These are phyloP conservation scores for Sphagnum contortum DNA, from an alignment of 225 moss, liverwort and hornwort species.

Conservation along the genomic window DNA sequence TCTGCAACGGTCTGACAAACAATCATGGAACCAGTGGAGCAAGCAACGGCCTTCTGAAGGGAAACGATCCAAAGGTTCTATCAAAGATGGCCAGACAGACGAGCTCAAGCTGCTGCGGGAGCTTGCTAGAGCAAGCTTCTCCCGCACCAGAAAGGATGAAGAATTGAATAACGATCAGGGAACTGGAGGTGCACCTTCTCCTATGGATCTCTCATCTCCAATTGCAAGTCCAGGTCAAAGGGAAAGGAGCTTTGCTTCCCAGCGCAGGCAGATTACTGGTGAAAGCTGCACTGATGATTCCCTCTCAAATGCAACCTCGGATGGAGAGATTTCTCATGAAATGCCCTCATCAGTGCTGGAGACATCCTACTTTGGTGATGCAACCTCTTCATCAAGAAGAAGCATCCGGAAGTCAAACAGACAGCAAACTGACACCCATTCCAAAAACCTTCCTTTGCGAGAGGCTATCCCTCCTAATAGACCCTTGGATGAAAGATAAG, in stretches of 20 bases:
- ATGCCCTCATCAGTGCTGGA: constrained; percentile 34
- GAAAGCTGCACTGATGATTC: constrained; percentile 28
- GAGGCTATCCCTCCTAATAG: constrained; percentile 16
- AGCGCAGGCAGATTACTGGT: constrained; percentile 25
- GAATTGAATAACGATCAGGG: constrained; percentile 32
- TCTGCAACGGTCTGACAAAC: constrained; percentile 23
- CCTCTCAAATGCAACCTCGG: constrained; percentile 23
- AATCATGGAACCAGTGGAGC: constrained; percentile 51
- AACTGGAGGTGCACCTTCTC: constrained; percentile 9
- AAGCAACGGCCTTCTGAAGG: constrained; percentile 40
- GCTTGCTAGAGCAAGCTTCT: constrained; percentile 75
- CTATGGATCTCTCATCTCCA: constrained; percentile 45
- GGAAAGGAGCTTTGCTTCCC: constrained; percentile 10
- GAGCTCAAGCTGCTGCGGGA: constrained; percentile 78
- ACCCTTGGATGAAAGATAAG: constrained; percentile 37
- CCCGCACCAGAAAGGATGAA: constrained; percentile 39
- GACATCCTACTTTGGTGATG: constrained; percentile 13
- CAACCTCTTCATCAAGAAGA: constrained; percentile 35
- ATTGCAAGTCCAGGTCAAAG: constrained; percentile 27
- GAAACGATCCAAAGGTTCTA: constrained; percentile 42
- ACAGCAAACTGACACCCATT: constrained; percentile 43
- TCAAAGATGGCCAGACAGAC: constrained; percentile 39
- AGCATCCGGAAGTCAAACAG: constrained; percentile 34
- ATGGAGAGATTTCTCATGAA: constrained; percentile 26
- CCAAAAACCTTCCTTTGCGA: constrained; percentile 38